phyloP scores from a whole-genome alignment of 2,329 filamentous ascomycete species.

The Xylaria sp. region DNA sequence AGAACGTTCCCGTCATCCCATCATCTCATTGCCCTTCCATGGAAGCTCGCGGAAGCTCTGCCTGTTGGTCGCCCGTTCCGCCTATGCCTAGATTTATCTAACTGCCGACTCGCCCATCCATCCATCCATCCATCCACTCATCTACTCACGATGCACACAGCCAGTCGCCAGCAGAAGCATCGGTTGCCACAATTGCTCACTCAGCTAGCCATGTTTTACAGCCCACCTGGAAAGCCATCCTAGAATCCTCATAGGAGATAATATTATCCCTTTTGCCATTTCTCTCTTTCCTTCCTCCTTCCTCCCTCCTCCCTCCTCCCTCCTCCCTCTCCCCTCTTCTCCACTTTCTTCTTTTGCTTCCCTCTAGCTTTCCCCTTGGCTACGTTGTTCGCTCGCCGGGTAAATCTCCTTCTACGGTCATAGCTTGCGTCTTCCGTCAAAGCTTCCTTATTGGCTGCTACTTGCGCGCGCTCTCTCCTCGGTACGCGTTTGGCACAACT shows the following conservation, averaged over 20 bases:
- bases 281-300: not conserved
- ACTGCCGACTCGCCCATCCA: too few relatives aligned
- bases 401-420: not conserved
- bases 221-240: not conserved
- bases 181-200: slow-evolving; percentile 16
- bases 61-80: too few relatives aligned
- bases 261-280: not conserved
- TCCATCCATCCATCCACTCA: not conserved
- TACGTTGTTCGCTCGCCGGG: not conserved
- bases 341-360: not conserved
- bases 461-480: not conserved
- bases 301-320: too few relatives aligned
- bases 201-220: slow-evolving; percentile 1
- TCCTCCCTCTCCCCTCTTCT: not conserved
- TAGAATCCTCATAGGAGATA: not conserved
- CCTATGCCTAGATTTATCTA: too few relatives aligned
- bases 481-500: not conserved
- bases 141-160: slow-evolving; percentile 17
- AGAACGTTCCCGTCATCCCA: too few relatives aligned
- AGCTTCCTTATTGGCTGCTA: not conserved
- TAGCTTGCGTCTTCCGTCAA: not conserved
- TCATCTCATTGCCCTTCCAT: too few relatives aligned
- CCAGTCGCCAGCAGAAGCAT: not conserved
- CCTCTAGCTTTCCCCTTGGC: not conserved
- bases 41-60: too few relatives aligned